Evolutionary conservation across 176 grass and related monocot genomes (phyloP).

Genomic region (Lolium rigidum): DNA sequence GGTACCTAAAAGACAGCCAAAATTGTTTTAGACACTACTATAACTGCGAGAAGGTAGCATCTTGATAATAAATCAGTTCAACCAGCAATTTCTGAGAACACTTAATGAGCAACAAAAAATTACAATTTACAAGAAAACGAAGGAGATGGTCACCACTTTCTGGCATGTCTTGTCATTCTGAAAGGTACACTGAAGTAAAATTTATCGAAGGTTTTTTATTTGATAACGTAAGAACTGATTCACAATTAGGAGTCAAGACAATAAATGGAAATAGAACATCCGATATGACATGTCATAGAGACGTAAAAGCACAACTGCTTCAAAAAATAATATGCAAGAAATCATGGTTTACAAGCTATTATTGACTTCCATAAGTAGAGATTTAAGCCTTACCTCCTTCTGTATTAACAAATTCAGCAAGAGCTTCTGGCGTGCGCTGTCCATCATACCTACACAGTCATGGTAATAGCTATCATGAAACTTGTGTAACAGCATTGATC

Average conservation of each 20-base stretch:
- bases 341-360: neutral
- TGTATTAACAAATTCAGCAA: slow-evolving; percentile 86
- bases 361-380: neutral
- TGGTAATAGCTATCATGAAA: slow-evolving; percentile 2
- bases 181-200: neutral
- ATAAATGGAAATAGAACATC: neutral
- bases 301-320: neutral
- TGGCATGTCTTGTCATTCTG: neutral
- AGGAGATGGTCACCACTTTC: neutral
- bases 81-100: neutral
- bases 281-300: neutral
- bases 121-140: neutral
- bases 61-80: neutral
- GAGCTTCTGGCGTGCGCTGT: slow-evolving; percentile 67
- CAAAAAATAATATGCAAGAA: neutral
- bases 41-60: neutral
- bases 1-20: slow-evolving; percentile 58
- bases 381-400: slow-evolving; percentile 70
- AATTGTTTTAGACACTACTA: neutral
- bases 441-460: slow-evolving; percentile 79
- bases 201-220: too few species aligned
- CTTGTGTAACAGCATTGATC: neutral
- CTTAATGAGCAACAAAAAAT: neutral
- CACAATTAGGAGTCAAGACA: too few species aligned
- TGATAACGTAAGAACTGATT: too few species aligned